Evolutionary conservation across 116 monocot genomes (phyloP).

Genomic region (Iris pallida): DNA sequence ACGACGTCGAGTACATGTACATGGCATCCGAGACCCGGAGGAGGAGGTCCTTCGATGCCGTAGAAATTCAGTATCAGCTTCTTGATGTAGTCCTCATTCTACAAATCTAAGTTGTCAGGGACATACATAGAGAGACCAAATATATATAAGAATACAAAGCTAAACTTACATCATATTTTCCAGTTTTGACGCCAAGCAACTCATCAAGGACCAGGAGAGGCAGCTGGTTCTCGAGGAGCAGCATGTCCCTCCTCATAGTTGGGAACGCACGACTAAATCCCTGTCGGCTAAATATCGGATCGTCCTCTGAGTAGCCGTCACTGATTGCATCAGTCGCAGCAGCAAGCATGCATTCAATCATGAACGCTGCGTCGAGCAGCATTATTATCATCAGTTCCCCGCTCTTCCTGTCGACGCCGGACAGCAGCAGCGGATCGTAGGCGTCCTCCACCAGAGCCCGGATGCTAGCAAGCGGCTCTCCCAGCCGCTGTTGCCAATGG

Average conservation of each 20-base stretch:
- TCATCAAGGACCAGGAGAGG: constrained; percentile 25
- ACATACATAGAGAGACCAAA: too few relatives aligned
- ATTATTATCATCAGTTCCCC: constrained; percentile 5
- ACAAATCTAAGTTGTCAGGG: too few relatives aligned
- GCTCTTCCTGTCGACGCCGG: background rate
- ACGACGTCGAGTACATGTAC: too few relatives aligned
- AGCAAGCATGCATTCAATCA: constrained; percentile 8
- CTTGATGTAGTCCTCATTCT: too few relatives aligned
- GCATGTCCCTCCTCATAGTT: constrained; percentile 37
- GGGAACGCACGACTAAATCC: constrained; percentile 12
- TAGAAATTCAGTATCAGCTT: too few relatives aligned
- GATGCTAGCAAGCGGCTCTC: background rate
- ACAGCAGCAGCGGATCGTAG: background rate
- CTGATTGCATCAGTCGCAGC: too few relatives aligned
- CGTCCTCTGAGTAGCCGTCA: background rate
- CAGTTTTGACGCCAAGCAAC: constrained; percentile 9
- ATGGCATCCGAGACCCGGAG: too few relatives aligned
- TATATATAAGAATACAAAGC: too few relatives aligned
- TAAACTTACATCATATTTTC: too few relatives aligned
- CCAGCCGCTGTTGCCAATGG: background rate
- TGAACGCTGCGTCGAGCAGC: constrained; percentile 16
- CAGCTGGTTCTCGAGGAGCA: constrained; percentile 33
- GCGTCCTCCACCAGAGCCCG: background rate
- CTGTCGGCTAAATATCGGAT: constrained; percentile 16
- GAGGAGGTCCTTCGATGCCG: too few relatives aligned